Base-by-base conservation (phyloP, 164 flowering plant genomes). In the Aristolochia fimbriata region DNA sequence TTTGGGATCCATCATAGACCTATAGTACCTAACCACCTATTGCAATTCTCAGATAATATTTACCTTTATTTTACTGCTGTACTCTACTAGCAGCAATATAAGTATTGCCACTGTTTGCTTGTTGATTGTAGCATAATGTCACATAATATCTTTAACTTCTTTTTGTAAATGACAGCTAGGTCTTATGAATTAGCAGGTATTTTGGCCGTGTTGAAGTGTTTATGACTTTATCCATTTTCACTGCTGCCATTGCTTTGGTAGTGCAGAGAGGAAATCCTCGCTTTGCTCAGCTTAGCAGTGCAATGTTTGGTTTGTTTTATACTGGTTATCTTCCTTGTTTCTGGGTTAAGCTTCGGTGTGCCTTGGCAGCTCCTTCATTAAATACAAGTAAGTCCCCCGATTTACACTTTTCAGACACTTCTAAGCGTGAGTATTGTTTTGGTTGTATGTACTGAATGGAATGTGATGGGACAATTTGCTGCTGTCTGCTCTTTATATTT, bases 251-350 rank as follows among this genome's bases (percentile, higher is more conserved):
- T 69, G 81, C 96, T 51, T 81, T 94, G 80, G 85, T 94, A 69
- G 65, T 88, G 62, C 97, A 94, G 68, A 85, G 83, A 72, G 92
- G 85, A 63, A 88, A 71, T 78, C 99, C 96, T 59, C 93, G 93
- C 49, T 94, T 94, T 78, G 77, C 97, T 62, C 97, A 94, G 74
- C 84, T 94, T 54, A 91, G 96, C 62, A 91, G 96, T 78, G 69
- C 91, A 30, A 76, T 94, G 77, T 94, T 94, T 78, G 97, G 97
- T 47, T 70, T 94, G 47, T 88, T 94, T 76, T 94, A 94, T 71
- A 83, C 88, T 74, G 96, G 97, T 33, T 91, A 86, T 73, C 96
- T 94, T 72, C 99, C 99, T 65, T 87, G 93, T 72, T 91, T 94
- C 70, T 94, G 97, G 99, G 87, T 94, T 62, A 91, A 87, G 80